Evolutionary conservation across 164 flowering plant genomes (phyloP).

Genomic region (Annona cherimola): DNA sequence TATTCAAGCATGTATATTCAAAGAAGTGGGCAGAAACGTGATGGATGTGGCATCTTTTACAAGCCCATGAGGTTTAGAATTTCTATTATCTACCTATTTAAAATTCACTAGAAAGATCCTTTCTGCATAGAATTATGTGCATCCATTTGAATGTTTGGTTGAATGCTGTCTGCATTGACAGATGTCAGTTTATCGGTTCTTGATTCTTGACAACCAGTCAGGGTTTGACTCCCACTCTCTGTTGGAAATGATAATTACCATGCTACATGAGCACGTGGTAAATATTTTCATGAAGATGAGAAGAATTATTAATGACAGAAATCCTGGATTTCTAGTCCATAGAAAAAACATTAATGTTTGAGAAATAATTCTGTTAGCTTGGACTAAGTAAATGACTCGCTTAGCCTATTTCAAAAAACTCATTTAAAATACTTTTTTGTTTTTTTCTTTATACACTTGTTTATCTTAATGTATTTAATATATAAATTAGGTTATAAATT

Average conservation of each 20-base stretch:
- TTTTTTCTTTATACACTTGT: too few species aligned
- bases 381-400: too few species aligned
- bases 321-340: too few species aligned
- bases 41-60: conserved; percentile 88
- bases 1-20: conserved; percentile 70
- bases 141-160: neutral
- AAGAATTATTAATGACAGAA: too few species aligned
- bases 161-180: neutral
- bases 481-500: too few species aligned
- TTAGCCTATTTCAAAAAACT: too few species aligned
- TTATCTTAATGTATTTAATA: too few species aligned
- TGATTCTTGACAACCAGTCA: neutral
- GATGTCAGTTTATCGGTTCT: neutral
- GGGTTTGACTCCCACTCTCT: neutral
- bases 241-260: neutral
- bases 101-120: neutral
- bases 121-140: neutral
- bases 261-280: too few species aligned
- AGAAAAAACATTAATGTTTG: too few species aligned
- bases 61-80: conserved; percentile 40
- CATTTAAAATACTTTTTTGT: too few species aligned
- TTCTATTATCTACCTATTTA: conserved; percentile 2
- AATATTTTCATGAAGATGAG: too few species aligned
- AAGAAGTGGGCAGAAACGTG: conserved; percentile 80
- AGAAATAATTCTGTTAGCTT: too few species aligned